These are phyloP conservation scores for Beauveria sp. DNA, from an alignment of 2,329 filamentous ascomycete species.

Conservation along the genomic window DNA sequence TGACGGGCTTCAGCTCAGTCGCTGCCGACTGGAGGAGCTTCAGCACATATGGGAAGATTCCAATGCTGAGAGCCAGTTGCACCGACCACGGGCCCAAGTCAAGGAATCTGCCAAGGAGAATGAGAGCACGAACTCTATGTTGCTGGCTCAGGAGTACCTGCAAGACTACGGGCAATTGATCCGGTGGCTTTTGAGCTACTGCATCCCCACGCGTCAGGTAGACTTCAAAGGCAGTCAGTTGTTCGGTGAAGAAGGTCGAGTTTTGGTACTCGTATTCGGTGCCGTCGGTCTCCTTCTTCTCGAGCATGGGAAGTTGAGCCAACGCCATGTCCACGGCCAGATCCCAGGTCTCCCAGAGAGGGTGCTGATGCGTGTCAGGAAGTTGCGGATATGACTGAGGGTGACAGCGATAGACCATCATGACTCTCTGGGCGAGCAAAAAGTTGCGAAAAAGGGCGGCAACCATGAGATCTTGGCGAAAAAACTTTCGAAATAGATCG, in stretches of 20 bases:
- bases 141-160: constrained; percentile 95
- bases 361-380: constrained; percentile 92
- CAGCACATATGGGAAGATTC: constrained; percentile 97
- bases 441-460: constrained; percentile 96
- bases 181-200: constrained; percentile 77
- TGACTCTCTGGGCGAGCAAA: constrained; percentile 85
- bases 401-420: constrained; percentile 93
- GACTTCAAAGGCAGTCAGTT: constrained; percentile 93
- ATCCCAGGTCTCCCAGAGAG: constrained; percentile 96
- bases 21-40: constrained; percentile 94
- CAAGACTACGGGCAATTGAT: constrained; percentile 91
- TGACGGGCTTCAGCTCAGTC: constrained; percentile 89
- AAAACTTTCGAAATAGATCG: constrained; percentile 90
- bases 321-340: constrained; percentile 92
- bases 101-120: constrained; percentile 85
- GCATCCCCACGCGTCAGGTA: constrained; percentile 78
- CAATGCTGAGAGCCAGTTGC: constrained; percentile 94
- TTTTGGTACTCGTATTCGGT: constrained; percentile 87
- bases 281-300: constrained; percentile 65
- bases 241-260: constrained; percentile 93
- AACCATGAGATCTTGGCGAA: constrained; percentile 98
- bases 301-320: constrained; percentile 78
- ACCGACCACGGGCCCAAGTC: constrained; percentile 97
- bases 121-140: constrained; percentile 82
- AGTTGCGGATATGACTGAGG: constrained; percentile 86